Conservation (phyloP, 2,329 filamentous ascomycete genomes). For the Colletotrichum sp. region DNA sequence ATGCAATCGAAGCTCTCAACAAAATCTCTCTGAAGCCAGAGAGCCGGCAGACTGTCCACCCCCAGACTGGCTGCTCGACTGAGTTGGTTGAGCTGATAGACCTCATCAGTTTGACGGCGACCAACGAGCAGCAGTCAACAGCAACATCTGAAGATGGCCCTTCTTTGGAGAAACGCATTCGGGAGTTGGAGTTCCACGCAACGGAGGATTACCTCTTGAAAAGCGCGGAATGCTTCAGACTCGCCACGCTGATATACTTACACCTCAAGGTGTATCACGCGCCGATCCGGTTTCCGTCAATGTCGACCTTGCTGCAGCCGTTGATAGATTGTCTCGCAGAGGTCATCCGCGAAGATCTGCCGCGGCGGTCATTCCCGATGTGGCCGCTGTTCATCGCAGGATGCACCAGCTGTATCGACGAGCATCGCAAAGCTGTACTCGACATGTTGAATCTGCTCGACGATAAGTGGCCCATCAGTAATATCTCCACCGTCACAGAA, state of each 20-base stretch:
- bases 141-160: neutral
- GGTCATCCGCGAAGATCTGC: neutral
- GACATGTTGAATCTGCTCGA: neutral
- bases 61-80: neutral
- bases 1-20: neutral
- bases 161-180: neutral
- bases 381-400: conserved; percentile 1
- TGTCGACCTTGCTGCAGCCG: neutral
- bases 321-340: neutral
- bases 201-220: neutral
- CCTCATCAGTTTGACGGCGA: neutral
- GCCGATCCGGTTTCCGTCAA: neutral
- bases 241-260: neutral
- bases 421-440: neutral
- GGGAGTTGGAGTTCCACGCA: neutral
- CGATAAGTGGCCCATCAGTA: neutral
- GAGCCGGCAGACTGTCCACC: neutral
- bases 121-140: neutral
- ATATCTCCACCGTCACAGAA: neutral
- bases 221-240: conserved; percentile 4
- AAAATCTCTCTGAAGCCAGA: neutral
- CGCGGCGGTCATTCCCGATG: neutral
- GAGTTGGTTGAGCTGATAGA: neutral
- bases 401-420: neutral
- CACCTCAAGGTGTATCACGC: neutral